Evolutionary conservation across 345 rosid species (phyloP).

Genomic region (Dipteronia sinensis): DNA sequence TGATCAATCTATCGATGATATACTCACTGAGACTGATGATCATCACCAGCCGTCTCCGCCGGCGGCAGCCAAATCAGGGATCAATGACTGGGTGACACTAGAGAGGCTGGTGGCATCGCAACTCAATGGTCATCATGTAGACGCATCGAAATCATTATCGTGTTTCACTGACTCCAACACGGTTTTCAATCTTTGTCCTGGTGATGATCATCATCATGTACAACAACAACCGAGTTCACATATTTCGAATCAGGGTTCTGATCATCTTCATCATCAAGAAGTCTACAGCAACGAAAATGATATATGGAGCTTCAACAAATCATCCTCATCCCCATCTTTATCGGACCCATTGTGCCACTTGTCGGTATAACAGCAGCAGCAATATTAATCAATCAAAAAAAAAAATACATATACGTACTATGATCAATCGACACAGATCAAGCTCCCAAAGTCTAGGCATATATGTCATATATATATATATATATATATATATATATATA

Average conservation of each 20-base stretch:
- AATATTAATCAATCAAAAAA: neutral
- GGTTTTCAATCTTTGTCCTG: constrained; percentile 40
- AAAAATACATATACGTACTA: no score
- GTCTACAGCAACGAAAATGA: constrained; percentile 43
- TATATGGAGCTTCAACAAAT: constrained; percentile 68
- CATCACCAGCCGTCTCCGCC: neutral
- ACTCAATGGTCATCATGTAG: constrained; percentile 59
- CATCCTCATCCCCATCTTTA: constrained; percentile 60
- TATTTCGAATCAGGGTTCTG: constrained; percentile 17
- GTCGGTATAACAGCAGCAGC: constrained; percentile 49
- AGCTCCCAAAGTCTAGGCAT: constrained; percentile 17
- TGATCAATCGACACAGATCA: constrained; percentile 9
- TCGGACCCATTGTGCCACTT: constrained; percentile 72
- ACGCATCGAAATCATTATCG: constrained; percentile 46
- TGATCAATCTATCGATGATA: constrained; percentile 41
- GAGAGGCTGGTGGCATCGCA: constrained; percentile 94
- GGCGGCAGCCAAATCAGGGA: constrained; percentile 22
- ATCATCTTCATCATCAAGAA: constrained; percentile 12
- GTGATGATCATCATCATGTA: constrained; percentile 40
- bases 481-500: constrained; percentile 13
- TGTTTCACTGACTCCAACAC: constrained; percentile 47
- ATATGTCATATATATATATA: constrained; percentile 1
- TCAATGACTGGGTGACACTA: constrained; percentile 74
- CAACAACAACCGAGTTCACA: constrained; percentile 42
- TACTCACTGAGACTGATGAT: constrained; percentile 27